These are phyloP conservation scores for Boletus rex-veris DNA, from an alignment of 768 basidiomycete species.

Conservation along the genomic window DNA sequence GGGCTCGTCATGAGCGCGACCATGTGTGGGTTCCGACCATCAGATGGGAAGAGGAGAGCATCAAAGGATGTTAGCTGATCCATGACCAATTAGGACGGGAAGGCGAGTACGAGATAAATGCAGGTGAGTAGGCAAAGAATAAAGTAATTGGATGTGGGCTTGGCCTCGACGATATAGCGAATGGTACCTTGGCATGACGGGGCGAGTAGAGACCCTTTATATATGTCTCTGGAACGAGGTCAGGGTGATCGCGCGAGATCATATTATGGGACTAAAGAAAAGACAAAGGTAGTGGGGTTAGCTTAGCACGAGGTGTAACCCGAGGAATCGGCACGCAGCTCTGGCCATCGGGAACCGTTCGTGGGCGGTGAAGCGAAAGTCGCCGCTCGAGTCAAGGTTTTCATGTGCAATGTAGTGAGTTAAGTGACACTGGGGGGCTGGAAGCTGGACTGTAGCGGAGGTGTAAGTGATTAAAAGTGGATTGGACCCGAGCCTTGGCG, in stretches of 20 bases:
- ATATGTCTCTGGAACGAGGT: constrained; percentile 40
- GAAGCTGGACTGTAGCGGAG: constrained; percentile 4
- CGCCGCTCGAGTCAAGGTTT: constrained; percentile 3
- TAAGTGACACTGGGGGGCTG: constrained; percentile 3
- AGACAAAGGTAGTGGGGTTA: constrained; percentile 27
- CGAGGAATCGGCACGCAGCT: constrained; percentile 19
- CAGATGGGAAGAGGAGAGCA: constrained; percentile 75
- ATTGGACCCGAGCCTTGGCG: constrained; percentile 10
- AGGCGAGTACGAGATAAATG: constrained; percentile 15
- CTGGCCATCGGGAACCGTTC: constrained; percentile 2
- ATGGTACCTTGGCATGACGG: constrained; percentile 15
- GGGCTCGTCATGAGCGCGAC: constrained; percentile 75
- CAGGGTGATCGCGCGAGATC: constrained; percentile 28
- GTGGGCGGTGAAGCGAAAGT: background rate
- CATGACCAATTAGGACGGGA: constrained; percentile 40
- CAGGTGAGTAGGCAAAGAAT: constrained; percentile 18
- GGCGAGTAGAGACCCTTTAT: constrained; percentile 24
- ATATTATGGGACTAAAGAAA: constrained; percentile 22
- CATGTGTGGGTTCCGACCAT: constrained; percentile 69
- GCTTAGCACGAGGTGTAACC: constrained; percentile 36
- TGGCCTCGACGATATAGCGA: constrained; percentile 18
- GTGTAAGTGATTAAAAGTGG: constrained; percentile 4
- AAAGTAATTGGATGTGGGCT: constrained; percentile 11
- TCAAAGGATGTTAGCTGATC: constrained; percentile 62
- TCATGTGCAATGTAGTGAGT: constrained; percentile 15